phyloP scores from a whole-genome alignment of 2,329 filamentous ascomycete genomes.

The Sclerotinia sclerotiorum region DNA sequence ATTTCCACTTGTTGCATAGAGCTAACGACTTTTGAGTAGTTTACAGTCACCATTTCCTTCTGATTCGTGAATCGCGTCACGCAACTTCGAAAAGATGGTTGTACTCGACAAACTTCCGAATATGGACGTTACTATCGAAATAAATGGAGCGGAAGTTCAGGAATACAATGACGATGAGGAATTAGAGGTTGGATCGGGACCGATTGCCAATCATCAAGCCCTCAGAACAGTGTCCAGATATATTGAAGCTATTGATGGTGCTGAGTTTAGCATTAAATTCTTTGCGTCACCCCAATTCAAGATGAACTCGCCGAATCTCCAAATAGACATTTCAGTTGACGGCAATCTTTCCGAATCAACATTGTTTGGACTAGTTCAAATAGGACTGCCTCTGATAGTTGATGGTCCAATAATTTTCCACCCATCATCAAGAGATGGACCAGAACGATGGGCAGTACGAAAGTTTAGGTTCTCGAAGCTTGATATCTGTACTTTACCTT shows the following conservation, averaged over 20 bases:
- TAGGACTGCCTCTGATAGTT: not conserved
- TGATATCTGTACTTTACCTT: not conserved
- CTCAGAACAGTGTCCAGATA: constrained; percentile 20
- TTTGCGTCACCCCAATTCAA: not conserved
- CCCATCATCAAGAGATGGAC: not conserved
- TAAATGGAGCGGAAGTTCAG: not conserved
- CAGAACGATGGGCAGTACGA: not conserved
- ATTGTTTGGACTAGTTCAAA: fast-evolving
- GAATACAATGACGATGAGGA: constrained; percentile 23
- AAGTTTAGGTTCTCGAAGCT: constrained; percentile 11
- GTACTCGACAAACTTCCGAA: not conserved
- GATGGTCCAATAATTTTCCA: not conserved
- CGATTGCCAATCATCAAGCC: constrained; percentile 1
- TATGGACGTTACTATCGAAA: not conserved
- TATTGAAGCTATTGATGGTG: constrained; percentile 11
- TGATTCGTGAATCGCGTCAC: not conserved
- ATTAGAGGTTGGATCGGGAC: constrained; percentile 13
- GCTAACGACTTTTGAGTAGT: not conserved
- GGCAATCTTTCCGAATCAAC: not conserved
- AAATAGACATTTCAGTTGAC: not conserved
- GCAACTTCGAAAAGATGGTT: not conserved
- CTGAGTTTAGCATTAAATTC: constrained; percentile 7
- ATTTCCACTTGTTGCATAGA: not conserved
- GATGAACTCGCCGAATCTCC: not conserved
- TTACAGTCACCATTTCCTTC: not conserved